Conservation (phyloP, 1,284 basidiomycete species). For the Irpex sp. region DNA sequence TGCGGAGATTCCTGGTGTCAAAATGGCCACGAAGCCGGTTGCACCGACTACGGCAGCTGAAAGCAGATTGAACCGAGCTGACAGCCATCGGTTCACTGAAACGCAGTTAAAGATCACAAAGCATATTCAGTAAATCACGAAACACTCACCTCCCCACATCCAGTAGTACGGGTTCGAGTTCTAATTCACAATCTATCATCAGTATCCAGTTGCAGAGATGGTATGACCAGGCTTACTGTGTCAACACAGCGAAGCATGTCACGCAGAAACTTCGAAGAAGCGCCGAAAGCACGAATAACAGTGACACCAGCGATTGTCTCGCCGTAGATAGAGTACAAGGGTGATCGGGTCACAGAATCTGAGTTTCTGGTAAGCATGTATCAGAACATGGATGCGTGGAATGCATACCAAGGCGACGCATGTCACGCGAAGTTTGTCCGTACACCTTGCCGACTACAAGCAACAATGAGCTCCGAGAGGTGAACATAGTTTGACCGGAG, state of each 20-base stretch:
- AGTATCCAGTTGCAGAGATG: background rate
- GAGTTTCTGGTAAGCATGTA: constrained; percentile 2
- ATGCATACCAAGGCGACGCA: constrained; percentile 73
- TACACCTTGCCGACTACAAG: constrained; percentile 54
- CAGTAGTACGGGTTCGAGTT: constrained; percentile 81
- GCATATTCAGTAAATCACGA: constrained; percentile 21
- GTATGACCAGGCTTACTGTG: constrained; percentile 46
- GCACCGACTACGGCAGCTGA: constrained; percentile 71
- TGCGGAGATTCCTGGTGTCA: constrained; percentile 70
- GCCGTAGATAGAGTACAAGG: constrained; percentile 88
- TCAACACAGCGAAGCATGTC: constrained; percentile 86
- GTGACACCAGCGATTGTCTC: constrained; percentile 89
- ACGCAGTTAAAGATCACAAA: background rate
- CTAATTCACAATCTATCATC: constrained; percentile 29
- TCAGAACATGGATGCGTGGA: background rate
- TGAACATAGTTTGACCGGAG: background rate
- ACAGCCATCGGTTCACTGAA: constrained; percentile 77
- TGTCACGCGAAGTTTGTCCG: constrained; percentile 85
- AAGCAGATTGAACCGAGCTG: constrained; percentile 79
- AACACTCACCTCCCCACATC: constrained; percentile 77
- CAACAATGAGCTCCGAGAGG: background rate
- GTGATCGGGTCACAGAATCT: constrained; percentile 89
- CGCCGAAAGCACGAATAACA: constrained; percentile 78
- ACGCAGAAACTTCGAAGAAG: constrained; percentile 79
- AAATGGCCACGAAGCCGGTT: constrained; percentile 66